These are phyloP conservation scores for Castanospermum australe DNA, from an alignment of 306 rosid species.

Conservation along the genomic window DNA sequence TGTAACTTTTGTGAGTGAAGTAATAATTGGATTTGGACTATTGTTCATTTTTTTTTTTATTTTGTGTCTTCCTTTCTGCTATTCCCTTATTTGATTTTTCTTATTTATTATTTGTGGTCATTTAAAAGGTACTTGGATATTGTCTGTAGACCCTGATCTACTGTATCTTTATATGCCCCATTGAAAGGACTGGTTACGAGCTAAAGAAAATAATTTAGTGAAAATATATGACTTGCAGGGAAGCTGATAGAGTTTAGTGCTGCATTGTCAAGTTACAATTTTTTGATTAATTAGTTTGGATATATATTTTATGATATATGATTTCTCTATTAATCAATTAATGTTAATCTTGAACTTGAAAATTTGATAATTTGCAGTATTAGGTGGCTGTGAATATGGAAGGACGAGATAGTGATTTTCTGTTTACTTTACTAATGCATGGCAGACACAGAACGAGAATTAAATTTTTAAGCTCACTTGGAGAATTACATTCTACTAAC, in stretches of 20 bases:
- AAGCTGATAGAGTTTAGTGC: background rate
- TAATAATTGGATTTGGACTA: background rate
- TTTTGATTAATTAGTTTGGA: background rate
- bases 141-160: background rate
- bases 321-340: background rate
- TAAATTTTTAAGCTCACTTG: background rate
- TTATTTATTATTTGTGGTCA: background rate
- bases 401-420: background rate
- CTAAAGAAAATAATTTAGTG: background rate
- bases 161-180: background rate
- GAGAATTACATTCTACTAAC: background rate
- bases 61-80: background rate
- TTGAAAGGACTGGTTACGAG: background rate
- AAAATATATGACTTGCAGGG: background rate
- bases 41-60: background rate
- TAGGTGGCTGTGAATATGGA: background rate
- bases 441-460: too few relatives aligned
- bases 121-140: background rate
- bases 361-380: background rate
- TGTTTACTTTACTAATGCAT: background rate
- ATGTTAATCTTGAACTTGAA: background rate
- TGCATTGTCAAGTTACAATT: background rate
- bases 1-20: too few relatives aligned
- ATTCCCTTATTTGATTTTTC: background rate
- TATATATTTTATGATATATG: background rate